Base-by-base conservation (phyloP, 768 basidiomycete species). In the Amanita thiersii region DNA sequence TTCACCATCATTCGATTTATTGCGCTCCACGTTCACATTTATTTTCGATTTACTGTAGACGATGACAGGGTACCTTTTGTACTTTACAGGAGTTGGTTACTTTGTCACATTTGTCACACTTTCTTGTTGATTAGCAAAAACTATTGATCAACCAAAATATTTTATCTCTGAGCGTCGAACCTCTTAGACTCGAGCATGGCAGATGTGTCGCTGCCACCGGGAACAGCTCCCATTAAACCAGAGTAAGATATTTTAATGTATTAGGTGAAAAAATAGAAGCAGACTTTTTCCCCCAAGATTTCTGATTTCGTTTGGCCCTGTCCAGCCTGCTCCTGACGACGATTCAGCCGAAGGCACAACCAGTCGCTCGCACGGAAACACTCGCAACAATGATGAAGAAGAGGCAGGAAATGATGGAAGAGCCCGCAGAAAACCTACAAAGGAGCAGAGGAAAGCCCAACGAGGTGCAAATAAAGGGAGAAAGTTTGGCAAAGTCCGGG, bases 401-500 rank as follows among this genome's bases (percentile, higher is more conserved):
- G 58, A 58, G 28, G 12, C 45, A 5, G 37, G 53, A 44, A 47
- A 49, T 7, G 50, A 47, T 35, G 56, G 61, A 28, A 30, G 14
- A 5, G 55, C 59, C 15, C 47, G 56, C 25, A 53, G 61, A 37
- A 59, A 52, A n/a, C 63, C 69, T 41, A 72, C 70, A 8, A 80
- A 77, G 54, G 77, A 80, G 48, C 73, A 81, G 55, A 82, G 76
- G 58, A 86, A 86, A 58, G 76, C 80, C 8, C 72, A 77, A 46
- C 67, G 75, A 23, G 92, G 92, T 2, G 78, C 81, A 45, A 96
- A 94, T 59, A 93, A 90, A 56, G 81, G 77, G 9, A 62, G 93
- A 30, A 71, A 79, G 10, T 92, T 90, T 58, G 79, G 72, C 12
- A 83, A 83, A 54, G 68, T 86, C 12, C 69, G 76, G 40, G 92